Conservation (phyloP, 306 rosid species). For the Pyrus betulifolia region DNA sequence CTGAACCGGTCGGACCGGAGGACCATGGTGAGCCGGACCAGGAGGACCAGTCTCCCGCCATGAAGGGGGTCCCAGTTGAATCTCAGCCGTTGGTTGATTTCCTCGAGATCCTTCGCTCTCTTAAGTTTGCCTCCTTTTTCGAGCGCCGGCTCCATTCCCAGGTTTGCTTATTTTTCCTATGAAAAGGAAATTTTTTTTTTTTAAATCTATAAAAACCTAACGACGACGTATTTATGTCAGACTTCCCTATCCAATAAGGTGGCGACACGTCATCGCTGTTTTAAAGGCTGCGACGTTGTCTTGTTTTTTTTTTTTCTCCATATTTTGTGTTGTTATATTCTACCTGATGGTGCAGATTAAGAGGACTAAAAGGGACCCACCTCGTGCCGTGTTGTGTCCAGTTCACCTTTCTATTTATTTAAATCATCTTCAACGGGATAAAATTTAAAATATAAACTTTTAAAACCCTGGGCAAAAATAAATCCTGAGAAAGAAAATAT, state of each 20-base stretch:
- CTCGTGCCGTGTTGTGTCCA: background rate
- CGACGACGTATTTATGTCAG: background rate
- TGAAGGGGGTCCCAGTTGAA: conserved; percentile 4
- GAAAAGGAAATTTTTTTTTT: background rate
- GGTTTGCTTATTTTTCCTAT: background rate
- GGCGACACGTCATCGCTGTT: background rate
- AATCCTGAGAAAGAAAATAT: no score
- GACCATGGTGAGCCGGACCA: conserved; percentile 3
- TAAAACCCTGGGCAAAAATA: no score
- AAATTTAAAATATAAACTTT: no score
- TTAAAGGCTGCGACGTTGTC: background rate
- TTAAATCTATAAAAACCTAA: background rate
- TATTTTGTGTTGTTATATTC: background rate
- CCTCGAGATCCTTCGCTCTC: conserved; percentile 14
- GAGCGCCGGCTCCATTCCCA: conserved; percentile 23
- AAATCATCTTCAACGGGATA: no score
- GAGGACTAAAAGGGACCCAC: background rate
- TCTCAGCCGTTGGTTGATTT: conserved; percentile 22
- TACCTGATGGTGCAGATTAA: background rate
- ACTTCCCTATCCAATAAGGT: background rate
- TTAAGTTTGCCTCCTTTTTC: conserved; percentile 9
- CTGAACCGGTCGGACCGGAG: conserved; percentile 3
- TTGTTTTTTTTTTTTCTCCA: background rate
- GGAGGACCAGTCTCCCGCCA: conserved; percentile 20
- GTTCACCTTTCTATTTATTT: no score